A percentile compares a stretch with the other conserved stretches of the same genome.
phyloP scores from a whole-genome alignment of 2,329 filamentous ascomycete species.

The Colletotrichum plurivorum region DNA sequence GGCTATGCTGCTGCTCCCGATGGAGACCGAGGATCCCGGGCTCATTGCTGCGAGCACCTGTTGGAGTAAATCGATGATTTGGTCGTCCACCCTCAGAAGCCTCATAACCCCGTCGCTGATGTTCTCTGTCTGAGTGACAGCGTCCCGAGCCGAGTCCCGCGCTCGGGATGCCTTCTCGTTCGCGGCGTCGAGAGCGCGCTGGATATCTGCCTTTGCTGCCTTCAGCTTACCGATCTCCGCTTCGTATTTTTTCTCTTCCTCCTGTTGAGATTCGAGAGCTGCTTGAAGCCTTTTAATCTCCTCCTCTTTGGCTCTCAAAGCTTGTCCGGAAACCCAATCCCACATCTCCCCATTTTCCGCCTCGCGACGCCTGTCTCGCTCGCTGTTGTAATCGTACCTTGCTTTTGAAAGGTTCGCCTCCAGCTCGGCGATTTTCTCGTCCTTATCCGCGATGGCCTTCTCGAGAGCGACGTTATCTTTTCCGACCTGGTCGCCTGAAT shows the following conservation, averaged over 20 bases:
- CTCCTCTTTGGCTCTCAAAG: background rate
- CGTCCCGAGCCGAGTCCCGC: background rate
- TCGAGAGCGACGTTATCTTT: background rate
- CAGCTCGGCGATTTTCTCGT: background rate
- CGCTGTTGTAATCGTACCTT: background rate
- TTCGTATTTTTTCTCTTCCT: background rate
- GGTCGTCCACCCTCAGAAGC: background rate
- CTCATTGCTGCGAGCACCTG: background rate
- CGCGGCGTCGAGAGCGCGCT: background rate
- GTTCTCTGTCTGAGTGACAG: background rate
- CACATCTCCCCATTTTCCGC: background rate
- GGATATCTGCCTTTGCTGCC: background rate
- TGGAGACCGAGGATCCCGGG: background rate
- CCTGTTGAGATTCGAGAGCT: background rate
- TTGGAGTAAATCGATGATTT: background rate
- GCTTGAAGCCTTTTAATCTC: background rate
- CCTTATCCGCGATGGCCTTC: background rate
- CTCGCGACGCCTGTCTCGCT: slow-evolving; percentile 1
- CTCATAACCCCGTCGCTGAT: background rate
- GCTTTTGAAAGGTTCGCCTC: background rate
- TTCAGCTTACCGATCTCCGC: background rate
- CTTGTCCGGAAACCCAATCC: background rate
- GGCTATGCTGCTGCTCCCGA: background rate
- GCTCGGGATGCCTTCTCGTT: background rate
- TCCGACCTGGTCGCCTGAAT: slow-evolving; percentile 3